Evolutionary conservation across 306 rosid species (phyloP).

Genomic region (Begonia loranthoides): DNA sequence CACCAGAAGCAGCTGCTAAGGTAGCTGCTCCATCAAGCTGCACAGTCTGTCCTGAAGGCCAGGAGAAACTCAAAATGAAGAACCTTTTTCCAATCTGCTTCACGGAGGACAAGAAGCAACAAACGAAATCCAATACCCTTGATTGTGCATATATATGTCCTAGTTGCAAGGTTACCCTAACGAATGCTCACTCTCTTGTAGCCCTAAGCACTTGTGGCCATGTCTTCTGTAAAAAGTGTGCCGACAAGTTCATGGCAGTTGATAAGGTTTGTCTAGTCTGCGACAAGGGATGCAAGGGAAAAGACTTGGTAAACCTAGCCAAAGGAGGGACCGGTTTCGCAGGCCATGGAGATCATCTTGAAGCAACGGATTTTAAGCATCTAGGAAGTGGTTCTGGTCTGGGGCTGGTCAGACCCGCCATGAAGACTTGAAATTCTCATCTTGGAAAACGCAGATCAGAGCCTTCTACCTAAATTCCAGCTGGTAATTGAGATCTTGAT

Average conservation of each 20-base stretch:
- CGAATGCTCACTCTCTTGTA: conserved; percentile 71
- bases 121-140: conserved; percentile 43
- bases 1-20: conserved; percentile 76
- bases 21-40: conserved; percentile 59
- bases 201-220: conserved; percentile 90
- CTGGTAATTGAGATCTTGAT: no score
- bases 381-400: conserved; percentile 96
- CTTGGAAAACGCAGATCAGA: background rate
- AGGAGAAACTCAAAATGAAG: conserved; percentile 79
- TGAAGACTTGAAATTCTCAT: conserved; percentile 36
- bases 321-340: conserved; percentile 93
- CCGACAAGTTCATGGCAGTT: conserved; percentile 73
- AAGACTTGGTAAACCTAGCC: conserved; percentile 60
- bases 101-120: conserved; percentile 65
- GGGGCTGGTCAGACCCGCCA: conserved; percentile 88
- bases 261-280: conserved; percentile 93
- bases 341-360: conserved; percentile 78
- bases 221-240: conserved; percentile 85
- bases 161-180: conserved; percentile 87
- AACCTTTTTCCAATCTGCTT: conserved; percentile 60
- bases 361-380: conserved; percentile 88
- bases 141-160: conserved; percentile 69
- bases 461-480: no score
- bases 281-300: conserved; percentile 69
- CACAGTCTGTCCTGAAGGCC: conserved; percentile 81